A percentile compares a stretch with the other conserved stretches of the same genome.
Evolutionary conservation across 2,329 filamentous ascomycete genomes (phyloP).

Genomic region (Beauveria sp.): DNA sequence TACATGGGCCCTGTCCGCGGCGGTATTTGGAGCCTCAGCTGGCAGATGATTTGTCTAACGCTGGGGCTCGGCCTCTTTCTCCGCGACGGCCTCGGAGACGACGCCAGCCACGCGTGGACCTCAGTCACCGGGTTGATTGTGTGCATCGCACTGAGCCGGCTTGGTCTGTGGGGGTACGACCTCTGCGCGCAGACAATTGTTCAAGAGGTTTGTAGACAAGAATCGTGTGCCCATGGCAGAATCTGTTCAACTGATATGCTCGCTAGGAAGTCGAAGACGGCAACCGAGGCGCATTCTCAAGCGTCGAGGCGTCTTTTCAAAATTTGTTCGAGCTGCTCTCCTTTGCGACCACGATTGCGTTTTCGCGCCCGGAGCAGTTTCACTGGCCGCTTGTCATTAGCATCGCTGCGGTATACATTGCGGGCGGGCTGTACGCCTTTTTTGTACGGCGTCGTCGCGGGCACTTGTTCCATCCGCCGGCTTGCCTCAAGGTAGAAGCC

Average conservation of each 20-base stretch:
- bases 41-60: constrained; percentile 53
- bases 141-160: constrained; percentile 46
- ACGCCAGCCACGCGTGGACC: constrained; percentile 20
- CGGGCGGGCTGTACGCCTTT: constrained; percentile 22
- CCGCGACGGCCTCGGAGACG: constrained; percentile 22
- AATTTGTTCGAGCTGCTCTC: constrained; percentile 63
- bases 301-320: constrained; percentile 60
- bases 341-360: constrained; percentile 58
- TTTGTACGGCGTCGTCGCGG: constrained; percentile 25
- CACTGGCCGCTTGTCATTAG: constrained; percentile 54
- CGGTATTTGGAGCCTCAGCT: constrained; percentile 63
- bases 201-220: constrained; percentile 42
- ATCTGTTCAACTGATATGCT: not conserved
- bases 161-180: constrained; percentile 57
- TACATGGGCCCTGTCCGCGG: constrained; percentile 52
- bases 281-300: constrained; percentile 61
- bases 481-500: not conserved
- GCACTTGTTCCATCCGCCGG: constrained; percentile 24
- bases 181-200: constrained; percentile 52
- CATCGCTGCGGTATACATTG: constrained; percentile 37
- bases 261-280: constrained; percentile 43
- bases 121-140: constrained; percentile 41
- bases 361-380: constrained; percentile 56
- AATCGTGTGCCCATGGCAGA: not conserved
- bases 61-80: constrained; percentile 37